Evolutionary conservation across 164 flowering plant genomes (phyloP).

Genomic region (Magnolia officinalis): DNA sequence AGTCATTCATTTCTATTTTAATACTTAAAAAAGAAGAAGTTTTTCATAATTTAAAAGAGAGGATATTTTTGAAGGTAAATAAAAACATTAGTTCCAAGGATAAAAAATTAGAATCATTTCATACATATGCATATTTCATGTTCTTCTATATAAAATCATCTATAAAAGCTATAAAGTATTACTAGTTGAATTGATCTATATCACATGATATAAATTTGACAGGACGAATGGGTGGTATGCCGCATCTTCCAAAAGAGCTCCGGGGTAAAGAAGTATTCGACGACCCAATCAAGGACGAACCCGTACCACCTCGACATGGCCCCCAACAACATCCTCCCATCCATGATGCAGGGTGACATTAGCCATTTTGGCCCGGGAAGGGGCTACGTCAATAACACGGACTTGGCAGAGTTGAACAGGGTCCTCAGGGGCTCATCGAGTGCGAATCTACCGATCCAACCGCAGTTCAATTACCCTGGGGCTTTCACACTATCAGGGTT

Average conservation of each 20-base stretch:
- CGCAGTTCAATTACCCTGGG: slow-evolving; percentile 46
- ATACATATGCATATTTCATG: no score
- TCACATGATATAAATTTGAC: slow-evolving; percentile 14
- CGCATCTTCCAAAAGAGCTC: slow-evolving; percentile 84
- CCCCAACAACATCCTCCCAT: slow-evolving; percentile 19
- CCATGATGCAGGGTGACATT: slow-evolving; percentile 34
- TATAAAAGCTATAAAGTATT: no score
- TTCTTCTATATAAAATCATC: no score
- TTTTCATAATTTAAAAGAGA: no score
- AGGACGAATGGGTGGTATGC: slow-evolving; percentile 99
- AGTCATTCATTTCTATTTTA: no score
- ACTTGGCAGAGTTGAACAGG: slow-evolving; percentile 52
- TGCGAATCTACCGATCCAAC: slow-evolving; percentile 30
- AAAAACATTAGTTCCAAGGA: no score
- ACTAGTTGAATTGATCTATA: neutral
- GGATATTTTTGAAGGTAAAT: no score
- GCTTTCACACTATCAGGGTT: slow-evolving; percentile 71
- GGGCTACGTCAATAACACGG: slow-evolving; percentile 43
- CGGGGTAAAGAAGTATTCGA: slow-evolving; percentile 59
- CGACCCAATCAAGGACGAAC: slow-evolving; percentile 39
- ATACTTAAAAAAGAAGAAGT: no score
- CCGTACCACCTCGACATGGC: slow-evolving; percentile 48
- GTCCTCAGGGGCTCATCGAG: slow-evolving; percentile 35
- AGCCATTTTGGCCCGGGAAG: slow-evolving; percentile 41
- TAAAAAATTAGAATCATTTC: no score